A percentile compares a stretch with the other conserved stretches of the same genome.
Conservation (phyloP, 495 filamentous ascomycete species). For the Aspergillus asperescens region DNA sequence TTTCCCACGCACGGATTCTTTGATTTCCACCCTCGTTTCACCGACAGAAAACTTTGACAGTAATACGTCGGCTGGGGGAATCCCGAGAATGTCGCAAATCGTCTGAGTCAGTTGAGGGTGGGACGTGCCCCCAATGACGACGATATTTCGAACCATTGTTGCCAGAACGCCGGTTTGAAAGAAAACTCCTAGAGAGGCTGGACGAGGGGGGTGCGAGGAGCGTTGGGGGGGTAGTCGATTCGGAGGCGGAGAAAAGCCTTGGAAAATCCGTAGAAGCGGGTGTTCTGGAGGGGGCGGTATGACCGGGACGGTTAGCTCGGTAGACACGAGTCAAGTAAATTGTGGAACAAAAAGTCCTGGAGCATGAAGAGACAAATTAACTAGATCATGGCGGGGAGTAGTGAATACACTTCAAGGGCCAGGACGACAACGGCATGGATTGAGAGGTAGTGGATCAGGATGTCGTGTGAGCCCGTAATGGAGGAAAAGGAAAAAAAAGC, state of each 20-base stretch:
- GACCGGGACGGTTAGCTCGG: constrained; percentile 24
- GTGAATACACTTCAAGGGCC: constrained; percentile 15
- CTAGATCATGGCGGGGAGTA: constrained; percentile 38
- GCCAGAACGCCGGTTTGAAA: constrained; percentile 11
- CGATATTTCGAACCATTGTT: constrained; percentile 89
- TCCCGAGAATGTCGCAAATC: constrained; percentile 80
- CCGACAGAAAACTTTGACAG: constrained; percentile 90
- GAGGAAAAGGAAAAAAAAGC: constrained; percentile 23
- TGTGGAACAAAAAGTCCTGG: constrained; percentile 15
- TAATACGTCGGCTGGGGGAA: constrained; percentile 74
- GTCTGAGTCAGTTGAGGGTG: constrained; percentile 81
- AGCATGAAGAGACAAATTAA: constrained; percentile 20
- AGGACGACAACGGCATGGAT: constrained; percentile 19
- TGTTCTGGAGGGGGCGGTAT: constrained; percentile 35
- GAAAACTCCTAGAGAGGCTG: constrained; percentile 8
- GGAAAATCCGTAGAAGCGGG: constrained; percentile 29
- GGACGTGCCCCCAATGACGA: constrained; percentile 87
- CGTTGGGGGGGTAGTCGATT: constrained; percentile 17
- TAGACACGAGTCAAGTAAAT: constrained; percentile 9
- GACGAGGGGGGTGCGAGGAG: constrained; percentile 11
- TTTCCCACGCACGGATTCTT: constrained; percentile 92
- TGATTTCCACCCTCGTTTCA: constrained; percentile 90
- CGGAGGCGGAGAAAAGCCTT: constrained; percentile 28
- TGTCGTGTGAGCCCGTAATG: constrained; percentile 23
- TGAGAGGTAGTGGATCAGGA: constrained; percentile 14